Conservation (phyloP, 1,284 basidiomycete genomes). For the Cutaneotrichosporon sp. region DNA sequence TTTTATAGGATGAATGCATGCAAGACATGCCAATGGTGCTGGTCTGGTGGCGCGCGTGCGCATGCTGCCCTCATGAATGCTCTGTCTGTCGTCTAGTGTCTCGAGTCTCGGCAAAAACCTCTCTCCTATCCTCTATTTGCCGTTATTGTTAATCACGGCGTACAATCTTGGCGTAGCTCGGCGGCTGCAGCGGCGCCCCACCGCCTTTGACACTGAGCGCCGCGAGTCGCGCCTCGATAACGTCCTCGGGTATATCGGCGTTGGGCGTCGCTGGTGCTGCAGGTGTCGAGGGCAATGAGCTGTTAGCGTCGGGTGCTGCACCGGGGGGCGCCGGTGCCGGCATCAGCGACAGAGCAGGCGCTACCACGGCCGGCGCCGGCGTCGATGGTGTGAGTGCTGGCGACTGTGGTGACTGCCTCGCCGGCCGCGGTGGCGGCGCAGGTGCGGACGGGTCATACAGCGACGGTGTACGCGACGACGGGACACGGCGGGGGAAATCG, state of each 20-base stretch:
- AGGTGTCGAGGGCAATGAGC: slow-evolving; percentile 8
- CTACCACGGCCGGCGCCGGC: slow-evolving; percentile 4
- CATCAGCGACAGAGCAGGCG: neutral
- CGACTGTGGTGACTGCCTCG: neutral
- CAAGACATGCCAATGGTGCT: neutral
- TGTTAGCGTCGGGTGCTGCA: neutral
- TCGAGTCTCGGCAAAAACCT: too few species aligned
- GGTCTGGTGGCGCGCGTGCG: neutral
- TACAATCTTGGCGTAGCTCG: slow-evolving; percentile 44
- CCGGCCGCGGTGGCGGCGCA: slow-evolving; percentile 1
- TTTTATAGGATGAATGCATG: neutral
- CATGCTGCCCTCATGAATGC: neutral
- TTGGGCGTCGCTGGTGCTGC: neutral
- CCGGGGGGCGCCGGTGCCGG: neutral
- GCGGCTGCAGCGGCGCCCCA: slow-evolving; percentile 21
- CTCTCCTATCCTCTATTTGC: neutral
- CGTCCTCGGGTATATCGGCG: slow-evolving; percentile 19
- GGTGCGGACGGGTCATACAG: slow-evolving; percentile 36
- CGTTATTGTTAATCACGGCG: slow-evolving; percentile 27
- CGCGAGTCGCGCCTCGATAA: slow-evolving; percentile 38
- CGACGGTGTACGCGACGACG: slow-evolving; percentile 17
- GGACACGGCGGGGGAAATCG: slow-evolving; percentile 36
- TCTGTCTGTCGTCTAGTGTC: neutral
- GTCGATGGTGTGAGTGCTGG: slow-evolving; percentile 3
- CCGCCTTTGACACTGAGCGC: slow-evolving; percentile 32